Percentiles rank a stretch among this genome's conserved stretches.
These are phyloP conservation scores for Paramecium bursaria DNA, from an alignment of 73 alveolate species.

Conservation along the genomic window DNA sequence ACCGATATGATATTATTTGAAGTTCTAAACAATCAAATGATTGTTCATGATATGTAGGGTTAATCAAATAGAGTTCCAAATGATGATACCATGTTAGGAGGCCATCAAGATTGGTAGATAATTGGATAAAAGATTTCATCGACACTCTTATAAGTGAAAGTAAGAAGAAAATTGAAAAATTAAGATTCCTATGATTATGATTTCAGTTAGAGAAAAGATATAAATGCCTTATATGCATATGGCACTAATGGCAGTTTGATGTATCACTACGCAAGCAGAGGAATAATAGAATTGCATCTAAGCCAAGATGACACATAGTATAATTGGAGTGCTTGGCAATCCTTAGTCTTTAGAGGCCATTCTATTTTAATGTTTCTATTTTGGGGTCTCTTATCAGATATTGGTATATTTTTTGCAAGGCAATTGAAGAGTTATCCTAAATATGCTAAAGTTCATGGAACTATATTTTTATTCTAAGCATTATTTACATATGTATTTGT, in stretches of 20 bases:
- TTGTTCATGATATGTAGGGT: slow-evolving; percentile 52
- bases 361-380: slow-evolving; percentile 10
- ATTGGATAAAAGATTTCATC: background rate
- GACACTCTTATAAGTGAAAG: background rate
- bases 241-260: background rate
- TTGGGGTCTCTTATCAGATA: slow-evolving; percentile 39
- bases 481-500: slow-evolving; percentile 24
- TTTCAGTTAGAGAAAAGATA: background rate
- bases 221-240: slow-evolving; percentile 11
- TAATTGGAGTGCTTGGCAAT: slow-evolving; percentile 12
- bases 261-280: slow-evolving; percentile 45
- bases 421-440: slow-evolving; percentile 53
- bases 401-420: slow-evolving; percentile 40
- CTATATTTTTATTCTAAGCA: no score
- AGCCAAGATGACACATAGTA: background rate
- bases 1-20: slow-evolving; percentile 29
- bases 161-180: background rate
- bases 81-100: background rate
- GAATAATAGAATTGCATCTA: slow-evolving; percentile 7
- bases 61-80: background rate
- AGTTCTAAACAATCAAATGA: background rate
- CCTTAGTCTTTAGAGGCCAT: slow-evolving; percentile 12
- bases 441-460: slow-evolving; percentile 51
- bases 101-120: slow-evolving; percentile 38
- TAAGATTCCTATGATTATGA: slow-evolving; percentile 36